Evolutionary conservation across 169 alveolate genomes (phyloP), one percentile per base, ranked within the genome.

Genomic region (Plasmodium ovale): DNA sequence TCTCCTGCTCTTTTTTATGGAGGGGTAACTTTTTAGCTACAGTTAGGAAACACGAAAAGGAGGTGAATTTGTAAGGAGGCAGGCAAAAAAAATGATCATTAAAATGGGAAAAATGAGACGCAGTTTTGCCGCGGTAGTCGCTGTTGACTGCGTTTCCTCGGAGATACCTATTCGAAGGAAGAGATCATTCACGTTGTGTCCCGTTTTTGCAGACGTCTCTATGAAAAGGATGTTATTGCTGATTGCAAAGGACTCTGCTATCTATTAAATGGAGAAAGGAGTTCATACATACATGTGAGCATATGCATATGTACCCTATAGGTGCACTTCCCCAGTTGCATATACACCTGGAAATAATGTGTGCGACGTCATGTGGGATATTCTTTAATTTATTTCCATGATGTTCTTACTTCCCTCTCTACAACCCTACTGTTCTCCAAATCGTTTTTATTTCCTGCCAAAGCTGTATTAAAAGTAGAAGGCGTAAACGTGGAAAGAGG

Each of bases 141-240:
- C n/a, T n/a, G n/a, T n/a, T n/a, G n/a, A n/a, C n/a, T n/a, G n/a
- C 12, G 37, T 54, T 60, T 60, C 16, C 37, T 56, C 10, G 6
- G 42, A 0, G n/a, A 59, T 39, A 74, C 92, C 97, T 59, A 95
- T 94, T 87, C 94, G 95, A 23, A 93, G 93, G 59, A 95, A 94
- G 53, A 95, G 74, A 64, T 94, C 97, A 91, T 95, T 97, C 23
- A 97, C 98, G 88, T 96, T 96, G 65, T 88, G 93, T 47, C 98
- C 97, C 72, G 96, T 97, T 89, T 96, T 97, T 7, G 99, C 99
- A 19, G 98, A 94, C 9, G 98, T 95, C 84, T 97, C 98, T 92
- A 96, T 94, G 87, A 94, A 95, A 65, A 96, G 72, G 19, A 95
- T 94, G 33, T 95, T 95, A 84, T 96, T 96, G 44, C 96, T 97